These are phyloP conservation scores for Phytophthora lateralis DNA, from an alignment of 352 stramenopile genomes.

Conservation along the genomic window DNA sequence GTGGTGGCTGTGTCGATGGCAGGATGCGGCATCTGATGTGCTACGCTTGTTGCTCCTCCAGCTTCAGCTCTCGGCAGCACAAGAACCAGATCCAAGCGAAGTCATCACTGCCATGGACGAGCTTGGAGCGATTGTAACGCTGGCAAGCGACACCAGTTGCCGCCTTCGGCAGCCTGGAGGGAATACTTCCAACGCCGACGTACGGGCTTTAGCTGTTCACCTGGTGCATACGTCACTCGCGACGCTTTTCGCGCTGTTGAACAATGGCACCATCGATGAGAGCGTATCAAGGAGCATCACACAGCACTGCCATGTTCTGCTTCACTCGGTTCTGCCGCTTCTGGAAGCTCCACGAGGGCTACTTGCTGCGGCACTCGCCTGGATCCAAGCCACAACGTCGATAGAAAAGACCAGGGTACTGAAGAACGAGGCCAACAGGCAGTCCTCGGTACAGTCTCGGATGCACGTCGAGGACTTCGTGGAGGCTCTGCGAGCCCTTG, in stretches of 20 bases:
- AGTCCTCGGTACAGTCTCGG: neutral
- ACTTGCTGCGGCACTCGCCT: conserved; percentile 15
- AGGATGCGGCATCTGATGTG: conserved; percentile 53
- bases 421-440: conserved; percentile 4
- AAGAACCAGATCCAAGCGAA: conserved; percentile 8
- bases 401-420: neutral
- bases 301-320: conserved; percentile 53
- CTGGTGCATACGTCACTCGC: conserved; percentile 30
- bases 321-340: conserved; percentile 51
- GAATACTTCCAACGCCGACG: conserved; percentile 11
- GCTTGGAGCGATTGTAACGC: conserved; percentile 29
- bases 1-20: conserved; percentile 75
- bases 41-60: conserved; percentile 30
- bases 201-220: conserved; percentile 29
- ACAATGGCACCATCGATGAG: conserved; percentile 15
- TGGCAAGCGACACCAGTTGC: conserved; percentile 31
- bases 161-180: conserved; percentile 25
- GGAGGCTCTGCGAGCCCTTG: conserved; percentile 30
- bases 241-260: conserved; percentile 26
- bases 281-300: conserved; percentile 28
- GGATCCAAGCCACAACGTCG: conserved; percentile 24
- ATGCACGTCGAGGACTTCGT: conserved; percentile 13
- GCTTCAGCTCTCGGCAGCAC: conserved; percentile 1
- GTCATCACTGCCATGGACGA: conserved; percentile 18
- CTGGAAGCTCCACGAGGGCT: conserved; percentile 30